Percentiles rank a stretch among this genome's conserved stretches.
phyloP scores from a whole-genome alignment of 441 rosid species.

The Arabidopsis lyrata region DNA sequence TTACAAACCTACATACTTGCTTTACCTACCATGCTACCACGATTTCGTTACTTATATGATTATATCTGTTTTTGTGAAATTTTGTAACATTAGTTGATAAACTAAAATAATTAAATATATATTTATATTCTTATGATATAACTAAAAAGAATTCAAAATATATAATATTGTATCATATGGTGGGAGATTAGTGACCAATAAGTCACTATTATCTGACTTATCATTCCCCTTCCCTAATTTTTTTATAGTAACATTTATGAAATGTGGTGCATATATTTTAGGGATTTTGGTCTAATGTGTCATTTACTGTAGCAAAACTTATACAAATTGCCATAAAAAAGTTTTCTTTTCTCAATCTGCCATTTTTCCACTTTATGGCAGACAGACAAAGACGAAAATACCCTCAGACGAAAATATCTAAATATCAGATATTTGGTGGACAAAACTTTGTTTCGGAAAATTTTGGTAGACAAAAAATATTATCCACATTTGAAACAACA shows the following conservation, averaged over 20 bases:
- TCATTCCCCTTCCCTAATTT: background rate
- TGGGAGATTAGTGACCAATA: constrained; percentile 41
- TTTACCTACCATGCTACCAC: background rate
- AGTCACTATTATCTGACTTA: constrained; percentile 26
- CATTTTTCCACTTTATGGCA: too few species aligned
- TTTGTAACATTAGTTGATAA: background rate
- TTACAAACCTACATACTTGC: background rate
- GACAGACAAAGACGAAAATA: too few species aligned
- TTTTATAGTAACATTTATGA: constrained; percentile 10
- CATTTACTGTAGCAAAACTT: too few species aligned
- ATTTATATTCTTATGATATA: background rate
- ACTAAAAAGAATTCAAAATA: constrained; percentile 27
- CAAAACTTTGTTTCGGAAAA: too few species aligned
- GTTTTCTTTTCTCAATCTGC: too few species aligned
- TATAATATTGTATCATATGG: constrained; percentile 20
- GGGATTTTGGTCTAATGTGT: too few species aligned
- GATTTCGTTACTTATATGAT: background rate
- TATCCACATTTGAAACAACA: too few species aligned
- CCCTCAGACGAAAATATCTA: too few species aligned
- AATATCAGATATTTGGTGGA: too few species aligned
- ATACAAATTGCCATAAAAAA: too few species aligned
- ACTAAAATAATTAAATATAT: background rate
- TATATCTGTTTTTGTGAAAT: background rate
- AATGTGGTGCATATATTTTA: background rate
- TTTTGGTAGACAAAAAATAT: too few species aligned